Conservation (phyloP, 2,329 filamentous ascomycete genomes). For the Trichoderma hamatum region DNA sequence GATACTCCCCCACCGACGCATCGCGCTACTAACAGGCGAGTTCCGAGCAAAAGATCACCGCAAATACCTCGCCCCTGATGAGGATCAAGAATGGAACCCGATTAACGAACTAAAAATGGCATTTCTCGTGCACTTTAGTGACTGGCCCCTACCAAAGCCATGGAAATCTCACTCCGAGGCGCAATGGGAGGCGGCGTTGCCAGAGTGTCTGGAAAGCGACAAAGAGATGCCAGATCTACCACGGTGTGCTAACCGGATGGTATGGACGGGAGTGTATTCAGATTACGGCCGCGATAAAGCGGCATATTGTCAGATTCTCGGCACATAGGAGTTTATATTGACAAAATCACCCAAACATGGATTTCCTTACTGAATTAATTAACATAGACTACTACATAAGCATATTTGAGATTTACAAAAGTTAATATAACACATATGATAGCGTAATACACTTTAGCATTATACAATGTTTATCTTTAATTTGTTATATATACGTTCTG, state of each 20-base stretch:
- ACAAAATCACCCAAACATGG: not conserved
- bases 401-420: too few species aligned
- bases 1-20: slow-evolving; percentile 64
- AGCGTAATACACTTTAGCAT: too few species aligned
- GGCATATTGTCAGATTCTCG: not conserved
- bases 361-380: not conserved
- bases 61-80: slow-evolving; percentile 42
- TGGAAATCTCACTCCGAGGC: slow-evolving; percentile 38
- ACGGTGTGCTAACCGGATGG: not conserved
- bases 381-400: too few species aligned
- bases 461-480: too few species aligned
- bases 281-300: not conserved
- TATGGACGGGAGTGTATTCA: not conserved
- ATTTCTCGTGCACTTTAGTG: slow-evolving; percentile 71
- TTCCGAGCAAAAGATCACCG: slow-evolving; percentile 56
- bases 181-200: slow-evolving; percentile 27
- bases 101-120: slow-evolving; percentile 43
- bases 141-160: slow-evolving; percentile 70
- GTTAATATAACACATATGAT: too few species aligned
- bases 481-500: too few species aligned
- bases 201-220: slow-evolving; percentile 8
- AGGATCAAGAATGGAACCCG: slow-evolving; percentile 60
- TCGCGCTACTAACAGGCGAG: slow-evolving; percentile 63
- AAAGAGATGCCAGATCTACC: not conserved
- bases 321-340: not conserved